Evolutionary conservation across 139 green algal species (phyloP).

Genomic region (Nannochloris sp.): DNA sequence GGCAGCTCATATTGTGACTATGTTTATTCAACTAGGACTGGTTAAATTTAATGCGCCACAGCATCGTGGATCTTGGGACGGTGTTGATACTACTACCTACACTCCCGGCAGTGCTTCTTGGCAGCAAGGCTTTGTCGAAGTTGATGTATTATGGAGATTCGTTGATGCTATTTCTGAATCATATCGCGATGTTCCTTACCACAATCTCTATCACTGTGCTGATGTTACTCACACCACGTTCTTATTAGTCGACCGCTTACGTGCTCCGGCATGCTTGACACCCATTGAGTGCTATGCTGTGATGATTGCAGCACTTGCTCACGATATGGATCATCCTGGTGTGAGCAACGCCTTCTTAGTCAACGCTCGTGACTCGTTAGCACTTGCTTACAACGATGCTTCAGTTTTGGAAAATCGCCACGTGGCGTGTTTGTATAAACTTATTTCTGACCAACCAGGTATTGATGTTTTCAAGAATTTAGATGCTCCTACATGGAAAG

Average conservation of each 20-base stretch:
- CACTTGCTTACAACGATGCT: conserved; percentile 58
- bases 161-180: no score
- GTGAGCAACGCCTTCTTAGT: conserved; percentile 62
- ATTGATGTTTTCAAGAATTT: conserved; percentile 31
- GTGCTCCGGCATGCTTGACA: conserved; percentile 7
- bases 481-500: conserved; percentile 32
- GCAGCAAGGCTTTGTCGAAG: no score
- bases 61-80: no score
- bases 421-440: conserved; percentile 34
- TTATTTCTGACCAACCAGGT: conserved; percentile 22
- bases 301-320: conserved; percentile 48
- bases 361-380: conserved; percentile 28
- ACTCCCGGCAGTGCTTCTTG: no score
- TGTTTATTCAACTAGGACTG: no score
- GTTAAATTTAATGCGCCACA: no score
- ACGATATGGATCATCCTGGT: conserved; percentile 64
- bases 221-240: conserved; percentile 56
- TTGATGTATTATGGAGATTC: no score
- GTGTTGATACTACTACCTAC: no score
- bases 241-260: conserved; percentile 26
- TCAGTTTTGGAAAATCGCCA: conserved; percentile 56
- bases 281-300: conserved; percentile 41
- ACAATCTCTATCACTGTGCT: conserved; percentile 56
- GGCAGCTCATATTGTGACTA: no score
- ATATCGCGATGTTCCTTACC: conserved; percentile 47